Percentiles rank a stretch among this genome's conserved stretches.
These are phyloP conservation scores for Sugiyamaella qingdaonensis DNA, from an alignment of 805 yeast genomes.

Conservation along the genomic window DNA sequence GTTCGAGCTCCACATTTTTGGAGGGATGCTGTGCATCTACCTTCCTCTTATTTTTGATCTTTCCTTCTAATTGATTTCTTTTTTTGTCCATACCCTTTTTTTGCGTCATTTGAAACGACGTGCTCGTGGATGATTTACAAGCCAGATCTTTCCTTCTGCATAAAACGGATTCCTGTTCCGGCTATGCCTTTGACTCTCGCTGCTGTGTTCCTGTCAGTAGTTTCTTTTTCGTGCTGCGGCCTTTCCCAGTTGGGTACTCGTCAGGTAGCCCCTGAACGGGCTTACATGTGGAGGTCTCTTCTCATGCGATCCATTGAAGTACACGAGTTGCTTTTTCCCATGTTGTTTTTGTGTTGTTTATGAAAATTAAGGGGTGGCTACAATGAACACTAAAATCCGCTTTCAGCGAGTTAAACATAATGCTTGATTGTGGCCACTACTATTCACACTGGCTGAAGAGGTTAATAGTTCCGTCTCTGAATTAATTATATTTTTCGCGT, in stretches of 20 bases:
- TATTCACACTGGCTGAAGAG: neutral
- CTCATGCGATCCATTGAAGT: neutral
- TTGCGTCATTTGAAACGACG: no score
- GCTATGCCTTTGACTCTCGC: neutral
- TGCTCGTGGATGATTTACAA: neutral
- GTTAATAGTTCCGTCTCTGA: neutral
- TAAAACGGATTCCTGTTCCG: neutral
- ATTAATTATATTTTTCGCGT: constrained; percentile 1
- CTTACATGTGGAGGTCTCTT: neutral
- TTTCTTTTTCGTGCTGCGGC: neutral
- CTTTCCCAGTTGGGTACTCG: neutral
- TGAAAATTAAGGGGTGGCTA: neutral
- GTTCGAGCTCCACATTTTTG: no score
- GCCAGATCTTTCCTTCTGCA: neutral
- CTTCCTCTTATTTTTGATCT: no score
- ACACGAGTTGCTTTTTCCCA: neutral
- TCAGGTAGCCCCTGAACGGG: neutral
- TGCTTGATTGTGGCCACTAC: neutral
- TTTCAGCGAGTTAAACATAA: neutral
- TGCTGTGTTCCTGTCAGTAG: neutral
- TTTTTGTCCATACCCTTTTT: no score
- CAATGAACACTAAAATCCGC: neutral
- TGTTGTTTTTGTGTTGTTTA: neutral
- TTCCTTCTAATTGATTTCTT: no score
- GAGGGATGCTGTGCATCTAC: no score